Evolutionary conservation across 371 early-diverging fungal genomes (phyloP), one percentile per base, ranked within the genome.

Genomic region (Mucor indicus): DNA sequence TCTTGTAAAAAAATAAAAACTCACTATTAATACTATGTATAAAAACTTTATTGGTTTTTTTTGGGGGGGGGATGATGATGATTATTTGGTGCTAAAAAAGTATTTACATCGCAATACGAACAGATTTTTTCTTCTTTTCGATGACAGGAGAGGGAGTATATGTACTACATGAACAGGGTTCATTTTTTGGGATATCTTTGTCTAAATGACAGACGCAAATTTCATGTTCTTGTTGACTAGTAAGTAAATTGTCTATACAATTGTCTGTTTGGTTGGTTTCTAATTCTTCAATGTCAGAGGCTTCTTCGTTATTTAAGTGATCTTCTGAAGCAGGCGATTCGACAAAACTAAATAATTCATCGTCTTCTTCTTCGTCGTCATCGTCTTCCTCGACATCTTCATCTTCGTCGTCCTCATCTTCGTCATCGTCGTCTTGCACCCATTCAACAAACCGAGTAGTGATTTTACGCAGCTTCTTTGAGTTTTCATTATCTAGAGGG

Each of bases 21-120:
- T 13, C 3, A 13, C 48, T 3, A 13, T 3, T 12, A 24, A 29
- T 16, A 17, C 27, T 30, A 24, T n/a, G n/a, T n/a, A n/a, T n/a
- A n/a, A n/a, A n/a, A n/a, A n/a, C n/a, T n/a, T n/a, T n/a, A n/a
- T n/a, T n/a, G n/a, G n/a, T n/a, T n/a, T n/a, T n/a, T n/a, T n/a
- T n/a, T n/a, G n/a, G n/a, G n/a, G n/a, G n/a, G n/a, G n/a, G n/a
- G n/a, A n/a, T n/a, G n/a, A n/a, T n/a, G n/a, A n/a, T n/a, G n/a
- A n/a, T n/a, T n/a, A n/a, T n/a, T n/a, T n/a, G n/a, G n/a, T n/a
- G n/a, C n/a, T n/a, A n/a, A n/a, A n/a, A 10, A 41, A 30, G 8
- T 56, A 57, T 52, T 57, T 59, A 59, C 60, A 59, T 40, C n/a
- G 46, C 44, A 36, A 60, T 60, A 21, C 55, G 45, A 38, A 60